phyloP scores from a whole-genome alignment of 1,284 basidiomycete genomes.

The Rhizoctonia solani region DNA sequence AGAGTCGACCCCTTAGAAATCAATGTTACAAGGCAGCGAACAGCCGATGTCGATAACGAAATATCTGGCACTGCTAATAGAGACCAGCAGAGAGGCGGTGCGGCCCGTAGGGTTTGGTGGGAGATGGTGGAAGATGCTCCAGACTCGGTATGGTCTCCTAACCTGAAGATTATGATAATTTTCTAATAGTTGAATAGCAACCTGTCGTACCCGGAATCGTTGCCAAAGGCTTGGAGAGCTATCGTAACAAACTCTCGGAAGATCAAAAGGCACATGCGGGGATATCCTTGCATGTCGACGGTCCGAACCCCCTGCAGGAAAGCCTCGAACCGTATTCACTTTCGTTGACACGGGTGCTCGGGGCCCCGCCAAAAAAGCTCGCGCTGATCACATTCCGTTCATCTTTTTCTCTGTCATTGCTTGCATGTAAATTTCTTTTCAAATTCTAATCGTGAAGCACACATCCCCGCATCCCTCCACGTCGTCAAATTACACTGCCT shows the following conservation, averaged over 20 bases:
- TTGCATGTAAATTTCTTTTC: constrained; percentile 14
- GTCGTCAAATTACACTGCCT: background rate
- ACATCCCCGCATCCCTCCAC: background rate
- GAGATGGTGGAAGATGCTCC: constrained; percentile 22
- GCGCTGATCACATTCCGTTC: background rate
- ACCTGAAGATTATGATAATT: background rate
- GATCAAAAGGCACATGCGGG: background rate
- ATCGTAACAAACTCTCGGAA: background rate
- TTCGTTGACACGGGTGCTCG: constrained; percentile 23
- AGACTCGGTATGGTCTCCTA: background rate
- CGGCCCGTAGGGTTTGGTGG: constrained; percentile 27
- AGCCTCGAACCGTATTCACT: constrained; percentile 23
- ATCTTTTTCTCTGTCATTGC: background rate
- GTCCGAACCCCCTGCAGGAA: constrained; percentile 7
- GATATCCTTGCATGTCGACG: background rate
- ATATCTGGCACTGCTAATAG: background rate
- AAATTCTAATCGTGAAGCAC: background rate
- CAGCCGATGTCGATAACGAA: constrained; percentile 4
- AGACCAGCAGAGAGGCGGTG: background rate
- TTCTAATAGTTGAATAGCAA: background rate
- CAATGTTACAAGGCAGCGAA: constrained; percentile 7
- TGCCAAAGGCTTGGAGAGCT: background rate
- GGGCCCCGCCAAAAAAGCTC: constrained; percentile 7
- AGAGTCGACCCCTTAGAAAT: background rate
- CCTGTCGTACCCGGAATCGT: background rate